Conservation (phyloP, 2,329 filamentous ascomycete species). For the Reticulascus tulasneorum region DNA sequence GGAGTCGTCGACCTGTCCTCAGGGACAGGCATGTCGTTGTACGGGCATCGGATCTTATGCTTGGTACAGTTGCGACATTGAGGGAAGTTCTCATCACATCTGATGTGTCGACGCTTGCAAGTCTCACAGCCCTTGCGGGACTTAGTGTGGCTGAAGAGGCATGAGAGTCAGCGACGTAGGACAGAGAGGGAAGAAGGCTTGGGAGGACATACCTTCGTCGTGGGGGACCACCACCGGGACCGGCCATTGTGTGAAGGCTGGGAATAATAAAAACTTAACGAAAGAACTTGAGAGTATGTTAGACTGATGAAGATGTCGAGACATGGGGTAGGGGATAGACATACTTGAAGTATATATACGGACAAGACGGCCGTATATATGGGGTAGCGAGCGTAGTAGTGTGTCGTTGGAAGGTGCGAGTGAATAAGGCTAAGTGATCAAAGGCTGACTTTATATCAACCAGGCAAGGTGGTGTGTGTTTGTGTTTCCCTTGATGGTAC, state of each 20-base stretch:
- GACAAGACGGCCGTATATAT: slow-evolving; percentile 16
- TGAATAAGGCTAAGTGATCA: slow-evolving; percentile 3
- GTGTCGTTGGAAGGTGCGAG: slow-evolving; percentile 5
- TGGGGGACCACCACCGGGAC: slow-evolving; percentile 90
- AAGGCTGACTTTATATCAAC: slow-evolving; percentile 9
- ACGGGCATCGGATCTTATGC: slow-evolving; percentile 97
- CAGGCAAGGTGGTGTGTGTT: not conserved
- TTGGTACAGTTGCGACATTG: slow-evolving; percentile 99
- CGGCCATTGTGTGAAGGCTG: slow-evolving; percentile 71
- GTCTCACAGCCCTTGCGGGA: slow-evolving; percentile 97
- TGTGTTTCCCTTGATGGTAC: too few species aligned
- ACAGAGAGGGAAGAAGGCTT: slow-evolving; percentile 4
- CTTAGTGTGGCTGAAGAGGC: slow-evolving; percentile 78
- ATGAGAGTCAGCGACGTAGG: too few species aligned
- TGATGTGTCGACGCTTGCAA: slow-evolving; percentile 95
- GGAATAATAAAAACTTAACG: slow-evolving; percentile 31
- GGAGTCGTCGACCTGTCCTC: slow-evolving; percentile 60
- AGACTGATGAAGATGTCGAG: slow-evolving; percentile 4
- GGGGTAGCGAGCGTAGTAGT: slow-evolving; percentile 13
- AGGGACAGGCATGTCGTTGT: slow-evolving; percentile 78
- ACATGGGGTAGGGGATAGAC: slow-evolving; percentile 8
- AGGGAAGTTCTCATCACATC: slow-evolving; percentile 95
- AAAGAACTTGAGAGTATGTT: slow-evolving; percentile 20
- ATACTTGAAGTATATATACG: slow-evolving; percentile 25
- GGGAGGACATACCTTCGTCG: slow-evolving; percentile 52